These are phyloP conservation scores for Pythium brassicae DNA, from an alignment of 352 stramenopile genomes.

Conservation along the genomic window DNA sequence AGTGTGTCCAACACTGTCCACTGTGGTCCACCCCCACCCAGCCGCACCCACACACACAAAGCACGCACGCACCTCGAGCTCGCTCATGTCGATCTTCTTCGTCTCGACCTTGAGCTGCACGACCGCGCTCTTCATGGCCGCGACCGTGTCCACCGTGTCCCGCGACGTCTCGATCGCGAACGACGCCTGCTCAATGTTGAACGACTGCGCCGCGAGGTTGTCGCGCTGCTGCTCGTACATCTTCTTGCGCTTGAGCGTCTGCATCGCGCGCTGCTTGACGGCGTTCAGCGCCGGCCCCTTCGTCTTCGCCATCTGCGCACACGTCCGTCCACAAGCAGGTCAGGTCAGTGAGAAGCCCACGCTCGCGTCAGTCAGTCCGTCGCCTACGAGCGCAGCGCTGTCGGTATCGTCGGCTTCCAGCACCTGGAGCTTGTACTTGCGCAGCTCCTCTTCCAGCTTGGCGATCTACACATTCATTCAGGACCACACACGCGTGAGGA, in stretches of 20 bases:
- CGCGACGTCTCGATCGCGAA: slow-evolving; percentile 93
- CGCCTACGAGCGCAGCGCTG: no score
- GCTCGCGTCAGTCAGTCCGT: no score
- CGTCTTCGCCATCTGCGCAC: slow-evolving; percentile 67
- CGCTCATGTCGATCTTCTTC: slow-evolving; percentile 95
- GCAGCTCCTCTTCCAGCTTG: slow-evolving; percentile 77
- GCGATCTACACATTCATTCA: slow-evolving; percentile 57
- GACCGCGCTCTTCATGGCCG: slow-evolving; percentile 92
- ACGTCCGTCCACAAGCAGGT: no score
- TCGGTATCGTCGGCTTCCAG: no score
- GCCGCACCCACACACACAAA: no score
- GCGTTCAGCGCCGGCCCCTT: slow-evolving; percentile 60
- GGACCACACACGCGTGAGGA: background rate
- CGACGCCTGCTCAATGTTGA: slow-evolving; percentile 84
- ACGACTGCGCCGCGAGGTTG: slow-evolving; percentile 75
- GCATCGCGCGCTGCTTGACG: slow-evolving; percentile 82
- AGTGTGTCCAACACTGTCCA: no score
- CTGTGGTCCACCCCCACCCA: no score
- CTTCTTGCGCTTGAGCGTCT: slow-evolving; percentile 87
- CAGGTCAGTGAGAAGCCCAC: no score
- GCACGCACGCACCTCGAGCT: slow-evolving; percentile 93
- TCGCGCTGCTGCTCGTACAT: slow-evolving; percentile 85
- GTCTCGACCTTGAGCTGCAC: slow-evolving; percentile 92
- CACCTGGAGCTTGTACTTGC: slow-evolving; percentile 75
- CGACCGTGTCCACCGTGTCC: slow-evolving; percentile 90